A percentile compares a stretch with the other conserved stretches of the same genome.
Evolutionary conservation across 768 basidiomycete genomes (phyloP).

Genomic region (Suillus plorans): DNA sequence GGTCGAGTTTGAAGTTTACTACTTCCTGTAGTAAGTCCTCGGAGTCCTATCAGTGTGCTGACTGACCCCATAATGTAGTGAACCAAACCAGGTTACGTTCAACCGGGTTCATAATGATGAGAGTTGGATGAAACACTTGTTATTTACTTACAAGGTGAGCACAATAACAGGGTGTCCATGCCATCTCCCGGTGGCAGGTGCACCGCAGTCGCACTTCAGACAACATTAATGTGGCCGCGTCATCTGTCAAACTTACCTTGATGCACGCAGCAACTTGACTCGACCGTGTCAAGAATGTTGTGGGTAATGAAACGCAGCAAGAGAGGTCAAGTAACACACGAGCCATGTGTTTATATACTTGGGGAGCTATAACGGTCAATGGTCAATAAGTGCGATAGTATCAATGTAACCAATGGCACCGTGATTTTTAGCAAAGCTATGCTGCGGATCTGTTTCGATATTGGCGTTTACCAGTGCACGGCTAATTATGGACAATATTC

Average conservation of each 20-base stretch:
- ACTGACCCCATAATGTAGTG: not conserved
- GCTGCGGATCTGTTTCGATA: not conserved
- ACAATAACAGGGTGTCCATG: not conserved
- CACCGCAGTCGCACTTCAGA: not conserved
- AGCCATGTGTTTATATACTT: not conserved
- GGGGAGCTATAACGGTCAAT: not conserved
- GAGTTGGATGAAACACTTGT: not conserved
- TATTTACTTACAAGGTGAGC: not conserved
- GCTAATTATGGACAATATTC: not conserved
- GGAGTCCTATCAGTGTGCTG: no score
- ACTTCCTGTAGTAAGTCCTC: no score
- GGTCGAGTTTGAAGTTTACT: not conserved
- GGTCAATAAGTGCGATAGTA: not conserved
- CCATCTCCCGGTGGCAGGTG: no score
- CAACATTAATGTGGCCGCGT: not conserved
- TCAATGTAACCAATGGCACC: no score
- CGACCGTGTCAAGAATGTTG: not conserved
- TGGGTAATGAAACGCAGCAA: not conserved
- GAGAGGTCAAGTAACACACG: not conserved
- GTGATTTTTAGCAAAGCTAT: not conserved
- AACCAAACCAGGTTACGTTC: not conserved
- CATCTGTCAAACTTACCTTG: not conserved
- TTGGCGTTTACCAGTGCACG: not conserved
- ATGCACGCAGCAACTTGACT: not conserved
- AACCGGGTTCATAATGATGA: not conserved